Percentiles rank a stretch among this genome's conserved stretches.
Evolutionary conservation across 495 filamentous ascomycete species (phyloP).

Genomic region (Lepidopterella palustris): DNA sequence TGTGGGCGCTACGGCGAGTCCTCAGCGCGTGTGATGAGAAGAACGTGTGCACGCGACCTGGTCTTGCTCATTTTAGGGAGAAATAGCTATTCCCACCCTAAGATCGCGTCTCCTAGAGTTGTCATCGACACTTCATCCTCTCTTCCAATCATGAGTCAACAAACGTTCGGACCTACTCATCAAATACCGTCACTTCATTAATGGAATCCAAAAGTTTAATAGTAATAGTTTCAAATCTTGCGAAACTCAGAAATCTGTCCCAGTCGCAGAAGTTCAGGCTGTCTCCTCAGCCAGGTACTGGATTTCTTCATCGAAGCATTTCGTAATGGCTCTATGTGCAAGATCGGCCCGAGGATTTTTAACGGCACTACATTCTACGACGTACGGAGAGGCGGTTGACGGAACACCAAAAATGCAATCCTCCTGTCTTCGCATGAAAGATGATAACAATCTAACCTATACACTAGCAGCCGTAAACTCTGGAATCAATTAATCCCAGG

Average conservation of each 20-base stretch:
- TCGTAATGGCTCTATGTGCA: neutral
- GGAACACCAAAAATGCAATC: neutral
- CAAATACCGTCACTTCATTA: neutral
- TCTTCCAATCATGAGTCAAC: too few relatives aligned
- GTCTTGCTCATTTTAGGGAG: too few relatives aligned
- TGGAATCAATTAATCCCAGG: slow-evolving; percentile 16
- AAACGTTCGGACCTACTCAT: neutral
- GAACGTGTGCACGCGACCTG: too few relatives aligned
- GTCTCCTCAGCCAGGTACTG: neutral
- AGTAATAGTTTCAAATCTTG: neutral
- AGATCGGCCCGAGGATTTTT: neutral
- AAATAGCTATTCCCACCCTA: too few relatives aligned
- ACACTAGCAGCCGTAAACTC: too few relatives aligned
- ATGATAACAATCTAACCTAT: too few relatives aligned
- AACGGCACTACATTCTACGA: neutral
- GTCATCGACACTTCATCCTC: too few relatives aligned
- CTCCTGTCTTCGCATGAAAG: too few relatives aligned
- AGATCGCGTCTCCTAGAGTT: too few relatives aligned
- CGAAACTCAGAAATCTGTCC: neutral
- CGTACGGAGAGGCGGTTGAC: neutral
- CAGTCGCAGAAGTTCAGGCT: neutral
- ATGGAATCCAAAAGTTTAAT: neutral
- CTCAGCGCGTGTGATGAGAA: too few relatives aligned
- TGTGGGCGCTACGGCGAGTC: too few relatives aligned
- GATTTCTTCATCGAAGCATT: neutral